Evolutionary conservation across 2,329 filamentous ascomycete species (phyloP).

Genomic region (Bipolaris bicolor): DNA sequence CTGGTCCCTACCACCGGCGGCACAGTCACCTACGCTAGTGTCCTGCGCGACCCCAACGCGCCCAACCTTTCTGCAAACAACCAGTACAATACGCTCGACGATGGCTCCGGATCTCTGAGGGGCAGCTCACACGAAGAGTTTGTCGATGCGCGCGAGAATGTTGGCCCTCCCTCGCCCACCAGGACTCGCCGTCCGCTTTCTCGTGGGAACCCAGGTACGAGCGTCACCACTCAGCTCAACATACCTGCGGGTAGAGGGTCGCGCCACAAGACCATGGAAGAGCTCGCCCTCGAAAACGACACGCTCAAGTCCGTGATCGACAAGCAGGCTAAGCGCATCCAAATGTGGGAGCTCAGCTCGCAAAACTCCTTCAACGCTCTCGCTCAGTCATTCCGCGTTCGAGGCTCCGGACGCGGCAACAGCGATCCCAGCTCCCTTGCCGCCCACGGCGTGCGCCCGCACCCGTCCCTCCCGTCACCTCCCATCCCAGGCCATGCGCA

Average conservation of each 20-base stretch:
- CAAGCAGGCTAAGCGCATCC: constrained; percentile 83
- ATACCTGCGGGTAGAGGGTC: constrained; percentile 44
- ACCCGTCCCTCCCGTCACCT: constrained; percentile 29
- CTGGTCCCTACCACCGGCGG: constrained; percentile 91
- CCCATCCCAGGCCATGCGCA: constrained; percentile 12
- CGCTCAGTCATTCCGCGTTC: constrained; percentile 72
- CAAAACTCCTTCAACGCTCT: constrained; percentile 86
- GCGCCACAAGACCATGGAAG: constrained; percentile 75
- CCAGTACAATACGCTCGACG: constrained; percentile 43
- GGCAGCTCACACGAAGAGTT: constrained; percentile 70
- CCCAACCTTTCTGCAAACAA: constrained; percentile 57
- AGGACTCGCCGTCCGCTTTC: constrained; percentile 47
- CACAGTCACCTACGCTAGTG: constrained; percentile 91
- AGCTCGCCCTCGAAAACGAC: constrained; percentile 86
- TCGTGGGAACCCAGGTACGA: constrained; percentile 20
- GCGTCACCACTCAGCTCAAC: constrained; percentile 35
- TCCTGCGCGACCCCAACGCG: constrained; percentile 59
- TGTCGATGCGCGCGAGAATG: constrained; percentile 81
- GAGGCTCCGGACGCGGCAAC: constrained; percentile 24
- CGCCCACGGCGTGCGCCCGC: constrained; percentile 28
- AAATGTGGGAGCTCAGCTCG: constrained; percentile 89
- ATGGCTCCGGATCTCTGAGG: constrained; percentile 46
- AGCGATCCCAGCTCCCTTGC: constrained; percentile 34
- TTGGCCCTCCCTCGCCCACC: constrained; percentile 54
- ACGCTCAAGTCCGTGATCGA: constrained; percentile 85